phyloP scores from a whole-genome alignment of 148 eudicot genomes.

The Hydrangea macrophylla region DNA sequence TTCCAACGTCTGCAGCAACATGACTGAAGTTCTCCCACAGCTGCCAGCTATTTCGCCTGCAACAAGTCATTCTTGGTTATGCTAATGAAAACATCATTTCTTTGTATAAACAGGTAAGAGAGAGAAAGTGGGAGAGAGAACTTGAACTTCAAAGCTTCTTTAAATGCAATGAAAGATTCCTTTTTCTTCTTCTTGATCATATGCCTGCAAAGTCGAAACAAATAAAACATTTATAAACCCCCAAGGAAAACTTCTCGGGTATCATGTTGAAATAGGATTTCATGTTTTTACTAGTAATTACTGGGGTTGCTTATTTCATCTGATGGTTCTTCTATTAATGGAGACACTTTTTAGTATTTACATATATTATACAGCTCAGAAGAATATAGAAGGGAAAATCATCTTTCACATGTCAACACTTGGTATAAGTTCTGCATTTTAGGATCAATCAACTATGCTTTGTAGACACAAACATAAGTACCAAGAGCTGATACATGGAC shows the following conservation, averaged over 20 bases:
- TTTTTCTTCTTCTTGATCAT: constrained; percentile 66
- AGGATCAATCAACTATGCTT: too few species aligned
- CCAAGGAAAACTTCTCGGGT: background rate
- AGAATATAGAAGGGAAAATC: too few species aligned
- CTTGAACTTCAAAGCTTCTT: constrained; percentile 87
- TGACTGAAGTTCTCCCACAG: constrained; percentile 92
- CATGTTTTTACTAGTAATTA: background rate
- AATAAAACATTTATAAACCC: background rate
- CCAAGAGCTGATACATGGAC: too few species aligned
- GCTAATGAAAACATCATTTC: background rate
- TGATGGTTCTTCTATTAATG: background rate
- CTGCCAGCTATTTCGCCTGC: constrained; percentile 94
- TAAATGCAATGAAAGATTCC: constrained; percentile 80
- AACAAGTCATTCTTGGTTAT: constrained; percentile 3
- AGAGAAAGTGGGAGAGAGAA: constrained; percentile 24
- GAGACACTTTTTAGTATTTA: too few species aligned
- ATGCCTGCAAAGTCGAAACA: constrained; percentile 49
- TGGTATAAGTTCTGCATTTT: too few species aligned
- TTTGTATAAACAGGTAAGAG: background rate
- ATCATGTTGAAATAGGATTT: background rate
- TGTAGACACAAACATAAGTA: too few species aligned
- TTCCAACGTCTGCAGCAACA: constrained; percentile 81
- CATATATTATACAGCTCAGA: too few species aligned
- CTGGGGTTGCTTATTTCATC: background rate
- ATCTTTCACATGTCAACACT: too few species aligned